Base-by-base conservation (phyloP, 2,329 filamentous ascomycete species). In the Trichoderma polysporum region DNA sequence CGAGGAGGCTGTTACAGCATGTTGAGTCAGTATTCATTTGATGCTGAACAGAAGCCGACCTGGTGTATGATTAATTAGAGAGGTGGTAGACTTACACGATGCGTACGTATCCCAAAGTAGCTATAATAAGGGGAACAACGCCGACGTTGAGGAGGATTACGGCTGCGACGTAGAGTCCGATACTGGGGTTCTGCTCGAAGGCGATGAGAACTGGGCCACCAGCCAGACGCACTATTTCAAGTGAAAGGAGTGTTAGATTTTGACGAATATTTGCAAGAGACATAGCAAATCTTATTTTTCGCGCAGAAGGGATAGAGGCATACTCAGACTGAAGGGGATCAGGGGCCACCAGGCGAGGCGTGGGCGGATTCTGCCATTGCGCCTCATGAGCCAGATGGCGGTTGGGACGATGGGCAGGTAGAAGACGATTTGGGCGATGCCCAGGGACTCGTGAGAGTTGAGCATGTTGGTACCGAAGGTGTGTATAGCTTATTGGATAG, bases 81-180 rank as follows among this genome's bases (percentile, higher is more conserved):
- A 6, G 19, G 5, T 19, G 7, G 12, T 7, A 22, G 13, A 60
- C 73, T 54, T 70, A 74, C 74, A 75, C 68, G 64, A 75, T 58
- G 52, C 74, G 71, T 8, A 70, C 71, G 35, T 75, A 68, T 9
- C 74, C 74, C 13, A 74, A 45, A 7, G 71, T 65, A 12, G 73
- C 71, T 10, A 75, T 60, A 10, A 76, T 67, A 8, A 76, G 69
- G 8, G 74, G 72, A 6, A 76, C 69, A 5, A 75, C 70, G 33
- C 74, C 74, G 25, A 76, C 70, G 60, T 76, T 76, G 56, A 76
- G 73, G 5, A 75, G 70, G 22, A 75, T 63, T 5, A 72, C 68
- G 10, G 73, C 70, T 17, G 74, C 72, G 33, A 73, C 70, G 62
- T 69, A 71, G 33, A 76, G 69, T 6, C 73, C 73, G 15, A 71